These are phyloP conservation scores for Rhynchospora pubera DNA, from an alignment of 176 grass and related monocot genomes.

Conservation along the genomic window DNA sequence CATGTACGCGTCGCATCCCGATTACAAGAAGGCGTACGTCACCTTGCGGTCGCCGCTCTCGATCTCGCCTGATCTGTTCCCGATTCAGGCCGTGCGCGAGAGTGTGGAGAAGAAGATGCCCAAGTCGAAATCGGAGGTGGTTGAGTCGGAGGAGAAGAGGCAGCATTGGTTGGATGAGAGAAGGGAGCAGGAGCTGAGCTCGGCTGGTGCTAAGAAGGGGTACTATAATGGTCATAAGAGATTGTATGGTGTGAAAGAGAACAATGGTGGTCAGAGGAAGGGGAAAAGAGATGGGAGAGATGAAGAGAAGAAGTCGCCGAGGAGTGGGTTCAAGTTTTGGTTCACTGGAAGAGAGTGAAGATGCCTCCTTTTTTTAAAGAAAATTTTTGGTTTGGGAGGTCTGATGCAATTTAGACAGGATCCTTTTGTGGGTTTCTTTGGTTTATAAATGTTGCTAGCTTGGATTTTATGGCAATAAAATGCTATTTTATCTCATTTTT, in stretches of 20 bases:
- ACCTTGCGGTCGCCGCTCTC: slow-evolving; percentile 62
- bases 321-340: slow-evolving; percentile 34
- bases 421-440: not conserved
- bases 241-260: not conserved
- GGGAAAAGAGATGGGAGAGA: slow-evolving; percentile 16
- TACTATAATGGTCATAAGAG: slow-evolving; percentile 46
- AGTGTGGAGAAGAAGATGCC: slow-evolving; percentile 67
- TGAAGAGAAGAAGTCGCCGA: slow-evolving; percentile 47
- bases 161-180: slow-evolving; percentile 85
- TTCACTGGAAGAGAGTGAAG: slow-evolving; percentile 35
- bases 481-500: not conserved
- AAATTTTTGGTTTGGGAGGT: slow-evolving; percentile 6
- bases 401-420: not conserved
- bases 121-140: slow-evolving; percentile 39
- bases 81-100: slow-evolving; percentile 46
- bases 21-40: slow-evolving; percentile 99
- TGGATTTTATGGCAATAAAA: not conserved
- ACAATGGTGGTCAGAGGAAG: slow-evolving; percentile 3
- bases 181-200: slow-evolving; percentile 35
- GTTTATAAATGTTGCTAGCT: not conserved
- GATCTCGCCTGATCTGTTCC: slow-evolving; percentile 73
- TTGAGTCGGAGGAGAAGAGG: slow-evolving; percentile 44
- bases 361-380: not conserved
- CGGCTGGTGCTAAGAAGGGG: slow-evolving; percentile 36
- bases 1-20: slow-evolving; percentile 62